Evolutionary conservation across 1,139 yeast genomes (phyloP), one percentile per base, ranked within the genome.

Genomic region (Zygosaccharomyces sapae): DNA sequence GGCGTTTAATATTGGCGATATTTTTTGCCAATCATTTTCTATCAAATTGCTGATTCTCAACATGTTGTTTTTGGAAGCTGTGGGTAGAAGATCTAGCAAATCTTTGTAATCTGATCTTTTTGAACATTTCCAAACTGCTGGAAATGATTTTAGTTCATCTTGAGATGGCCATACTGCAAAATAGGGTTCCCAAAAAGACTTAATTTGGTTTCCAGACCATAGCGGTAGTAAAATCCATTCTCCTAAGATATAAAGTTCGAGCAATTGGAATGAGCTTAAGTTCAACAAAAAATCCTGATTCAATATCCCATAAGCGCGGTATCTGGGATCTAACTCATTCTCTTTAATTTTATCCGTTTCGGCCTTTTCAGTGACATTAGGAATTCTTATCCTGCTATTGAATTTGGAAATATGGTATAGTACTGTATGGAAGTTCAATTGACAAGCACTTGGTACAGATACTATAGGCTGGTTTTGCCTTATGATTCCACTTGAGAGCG

Each of bases 141-240:
- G 87, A 9, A 75, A 70, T 3, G 70, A 54, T 0, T 54, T 53
- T 46, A 83, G 73, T 46, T 83, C 87, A 0, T 66, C 59, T 7
- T 70, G 51, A 0, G 64, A 58, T 0, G 92, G 90, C 43, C 83
- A 70, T 59, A 79, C 74, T 36, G 75, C 71, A 27, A 83, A 63
- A 55, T 83, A 83, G 0, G 87, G 87, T 42, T 66, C 58, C 90
- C 90, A 84, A 59, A 73, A 81, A 1, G 86, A 80, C 2, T 53
- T 45, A 0, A 43, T 35, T 0, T 53, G 54, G 39, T 81, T 57
- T 20, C 61, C 58, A 5, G 55, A 47, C 65, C 62, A 60, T 8
- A 35, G 18, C 1, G 65, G 64, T 18, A 64, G 41, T 2, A 64
- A 29, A 4, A 49, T 30, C 46, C 62, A 62, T 56, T 81, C 87